Base-by-base conservation (phyloP, 1,139 yeast species). In the Diutina ranongensis region DNA sequence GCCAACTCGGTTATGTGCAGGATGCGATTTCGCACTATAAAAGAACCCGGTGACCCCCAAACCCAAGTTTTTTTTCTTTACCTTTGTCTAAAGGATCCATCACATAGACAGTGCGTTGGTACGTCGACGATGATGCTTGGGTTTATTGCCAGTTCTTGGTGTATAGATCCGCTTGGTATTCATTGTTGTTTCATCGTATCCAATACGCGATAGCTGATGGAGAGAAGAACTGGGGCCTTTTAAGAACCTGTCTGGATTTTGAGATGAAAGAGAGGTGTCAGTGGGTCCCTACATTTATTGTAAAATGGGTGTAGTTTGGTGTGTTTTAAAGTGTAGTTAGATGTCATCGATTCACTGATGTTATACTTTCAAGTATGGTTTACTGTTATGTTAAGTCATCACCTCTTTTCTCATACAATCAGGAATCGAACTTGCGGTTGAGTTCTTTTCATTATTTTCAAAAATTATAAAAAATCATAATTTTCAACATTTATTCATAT, bases 241-340 rank as follows among this genome's bases (percentile, higher is more conserved):
- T 25, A 38, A 38, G 42, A 38, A 38, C 42, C 32, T 38, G 42
- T 38, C 42, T 38, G 42, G 42, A 38, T 38, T 38, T 12, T 4
- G 8, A 25, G 18, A 38, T 38, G 42, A 38, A 38, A 38, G 42
- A 38, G 42, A 38, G 42, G 42, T 38, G 42, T 38, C 42, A 38
- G 42, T 25, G 25, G 42, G 32, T 25, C 16, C 42, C 31, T 4
- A 38, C 42, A 38, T 36, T 36, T 25, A 25, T 25, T 25, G 28
- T 5, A 10, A 25, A 10, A 7, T 7, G 28, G 28, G 10, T 25
- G 10, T 25, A 25, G 28, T 25, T 7, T 5, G 28, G n/a, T n/a
- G n/a, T n/a, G n/a, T n/a, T n/a, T n/a, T n/a, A n/a, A n/a, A n/a
- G n/a, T n/a, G n/a, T n/a, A n/a, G n/a, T n/a, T n/a, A n/a, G n/a